Conservation (phyloP, 371 early-diverging fungal species). For the Dinochytrium kinnereticum region DNA sequence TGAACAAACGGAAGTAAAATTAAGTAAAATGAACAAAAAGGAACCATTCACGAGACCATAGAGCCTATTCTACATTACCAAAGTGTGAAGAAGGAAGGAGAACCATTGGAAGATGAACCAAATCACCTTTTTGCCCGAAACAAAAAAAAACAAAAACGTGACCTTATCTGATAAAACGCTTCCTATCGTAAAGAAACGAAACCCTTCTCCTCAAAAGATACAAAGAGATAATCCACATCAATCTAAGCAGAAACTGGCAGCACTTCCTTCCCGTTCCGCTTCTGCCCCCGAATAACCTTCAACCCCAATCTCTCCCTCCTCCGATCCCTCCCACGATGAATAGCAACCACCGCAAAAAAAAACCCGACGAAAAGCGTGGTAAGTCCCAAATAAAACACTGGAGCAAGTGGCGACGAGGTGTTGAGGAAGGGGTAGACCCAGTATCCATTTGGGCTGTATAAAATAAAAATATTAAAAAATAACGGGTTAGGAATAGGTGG, state of each 20-base stretch:
- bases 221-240: background rate
- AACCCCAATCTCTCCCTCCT: slow-evolving; percentile 22
- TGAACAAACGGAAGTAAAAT: no score
- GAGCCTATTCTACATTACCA: no score
- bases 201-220: no score
- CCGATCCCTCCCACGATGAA: slow-evolving; percentile 34
- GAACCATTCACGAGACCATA: no score
- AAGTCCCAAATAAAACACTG: slow-evolving; percentile 31
- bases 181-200: no score
- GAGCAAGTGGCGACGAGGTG: slow-evolving; percentile 17
- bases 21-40: no score
- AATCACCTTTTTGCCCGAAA: no score
- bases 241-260: background rate
- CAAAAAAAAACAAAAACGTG: no score
- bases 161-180: no score
- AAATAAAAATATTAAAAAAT: no score
- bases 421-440: slow-evolving; percentile 46
- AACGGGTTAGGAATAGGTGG: background rate
- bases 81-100: no score
- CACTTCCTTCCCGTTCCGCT: background rate
- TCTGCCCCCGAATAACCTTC: background rate
- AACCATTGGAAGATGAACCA: no score
- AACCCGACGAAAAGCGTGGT: slow-evolving; percentile 17
- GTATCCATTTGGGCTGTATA: slow-evolving; percentile 22
- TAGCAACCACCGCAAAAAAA: slow-evolving; percentile 23